Base-by-base conservation (phyloP, 331 rosid genomes). In the Spiraea crenata region DNA sequence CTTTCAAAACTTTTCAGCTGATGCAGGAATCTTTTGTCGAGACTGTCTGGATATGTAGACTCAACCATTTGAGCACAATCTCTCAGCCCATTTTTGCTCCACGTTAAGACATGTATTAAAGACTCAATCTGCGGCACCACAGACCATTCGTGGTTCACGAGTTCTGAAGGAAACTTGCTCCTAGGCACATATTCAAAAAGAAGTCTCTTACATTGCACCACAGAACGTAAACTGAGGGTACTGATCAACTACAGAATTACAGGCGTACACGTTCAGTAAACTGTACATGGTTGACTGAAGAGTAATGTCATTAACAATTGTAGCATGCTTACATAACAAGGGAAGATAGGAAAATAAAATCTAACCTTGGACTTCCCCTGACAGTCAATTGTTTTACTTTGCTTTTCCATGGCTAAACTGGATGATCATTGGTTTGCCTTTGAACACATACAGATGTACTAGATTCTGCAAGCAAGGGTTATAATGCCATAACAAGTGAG, bases 351-450 rank as follows among this genome's bases (percentile, higher is more conserved):
- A n/a, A 39, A 63, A 39, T 38, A 40, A 61, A 61, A 17, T 37
- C 40, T 16, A 50, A 49, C 62, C 35, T 73, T 20, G 38, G 62
- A 40, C 57, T 6, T 62, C 31, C 19, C 37, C 65, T 4, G 50
- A 48, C 35, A 37, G 75, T 8, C 35, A 1, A 54, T 45, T 51
- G 35, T 51, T 56, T 80, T 77, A 93, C 20, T 79, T 87, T 77
- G 79, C 80, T 78, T 85, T 91, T 1, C 61, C 82, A 62, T 96
- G 87, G 52, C 97, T 97, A 74, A 91, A 93, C 82, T 89, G 99
- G 67, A 91, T 87, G 59, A 93, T 86, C 95, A 93, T 87, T 65
- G 99, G 96, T 82, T 93, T 93, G 73, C 96, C 91, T 85, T 87
- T 89, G 76, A 87, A 91, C 76, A 84, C 84, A 72, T 81, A 85